Base-by-base conservation (phyloP, 768 basidiomycete species). In the Naganishia randhawae region DNA sequence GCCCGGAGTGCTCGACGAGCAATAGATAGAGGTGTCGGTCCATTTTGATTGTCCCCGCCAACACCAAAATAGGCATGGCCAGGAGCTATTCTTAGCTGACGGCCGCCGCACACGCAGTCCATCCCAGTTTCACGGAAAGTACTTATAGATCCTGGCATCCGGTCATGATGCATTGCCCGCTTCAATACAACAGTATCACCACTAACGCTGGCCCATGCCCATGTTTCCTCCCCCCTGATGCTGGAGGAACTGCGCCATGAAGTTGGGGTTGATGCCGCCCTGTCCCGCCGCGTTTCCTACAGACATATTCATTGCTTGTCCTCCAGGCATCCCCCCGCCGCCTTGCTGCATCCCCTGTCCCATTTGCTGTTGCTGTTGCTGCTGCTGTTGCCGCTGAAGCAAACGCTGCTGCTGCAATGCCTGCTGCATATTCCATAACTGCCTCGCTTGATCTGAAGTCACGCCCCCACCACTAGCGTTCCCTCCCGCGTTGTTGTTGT, bases 191-290 rank as follows among this genome's bases (percentile, higher is more conserved):
- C n/a, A n/a, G n/a, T n/a, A n/a, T n/a, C n/a, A n/a, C n/a, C n/a
- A n/a, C n/a, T n/a, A n/a, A n/a, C n/a, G n/a, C n/a, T n/a, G n/a
- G n/a, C n/a, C n/a, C n/a, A n/a, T n/a, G n/a, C n/a, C n/a, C n/a
- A n/a, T n/a, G n/a, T n/a, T n/a, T n/a, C n/a, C n/a, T n/a, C n/a
- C n/a, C n/a, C n/a, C n/a, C 45, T 48, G 45, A 14, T 55, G 33
- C 35, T 55, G 54, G 17, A 55, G 37, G 33, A 55, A 55, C 54
- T 61, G 57, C 57, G 37, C 35, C 57, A 39, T 41, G n/a, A 61
- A 22, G n/a, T n/a, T 25, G n/a, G 57, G 57, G n/a, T 61, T 61
- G 39, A 61, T 61, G 22, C 7, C 16, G 9, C 57, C 37, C 13
- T 37, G 35, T 3, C 22, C 57, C 39, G 10, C 22, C 39, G 22